These are phyloP conservation scores for Lepidium campestre DNA, from an alignment of 441 rosid genomes.

Conservation along the genomic window DNA sequence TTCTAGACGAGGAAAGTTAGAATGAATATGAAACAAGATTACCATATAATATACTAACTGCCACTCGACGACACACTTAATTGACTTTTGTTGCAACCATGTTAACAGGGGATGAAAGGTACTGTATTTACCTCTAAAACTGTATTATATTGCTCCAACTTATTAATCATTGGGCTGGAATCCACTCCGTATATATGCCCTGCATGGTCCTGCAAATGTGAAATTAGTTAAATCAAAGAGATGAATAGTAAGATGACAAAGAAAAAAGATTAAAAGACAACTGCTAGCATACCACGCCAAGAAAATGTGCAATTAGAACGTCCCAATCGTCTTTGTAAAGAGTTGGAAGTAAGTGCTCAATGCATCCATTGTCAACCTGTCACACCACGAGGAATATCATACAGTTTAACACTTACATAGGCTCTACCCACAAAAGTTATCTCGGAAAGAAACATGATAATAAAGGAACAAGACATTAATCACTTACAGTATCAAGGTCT, in stretches of 20 bases:
- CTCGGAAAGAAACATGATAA: not conserved
- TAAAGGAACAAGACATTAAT: not conserved
- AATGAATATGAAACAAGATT: not conserved
- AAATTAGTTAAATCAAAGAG: not conserved
- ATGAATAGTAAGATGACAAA: conserved; percentile 12
- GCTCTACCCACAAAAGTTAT: not conserved
- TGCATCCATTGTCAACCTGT: conserved; percentile 96
- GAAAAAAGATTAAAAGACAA: not conserved
- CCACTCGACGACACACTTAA: not conserved
- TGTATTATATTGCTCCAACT: conserved; percentile 83
- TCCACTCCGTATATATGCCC: conserved; percentile 95
- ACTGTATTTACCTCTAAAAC: conserved; percentile 60
- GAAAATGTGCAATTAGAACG: conserved; percentile 96
- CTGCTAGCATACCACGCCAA: conserved; percentile 76
- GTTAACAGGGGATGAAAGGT: not conserved
- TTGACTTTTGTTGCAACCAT: conserved; percentile 11
- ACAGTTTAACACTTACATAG: not conserved
- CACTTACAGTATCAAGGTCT: conserved; percentile 78
- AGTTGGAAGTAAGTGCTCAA: conserved; percentile 75
- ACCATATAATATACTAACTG: not conserved
- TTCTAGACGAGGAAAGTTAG: conserved; percentile 35
- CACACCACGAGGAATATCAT: not conserved
- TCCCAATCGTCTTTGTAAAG: conserved; percentile 85
- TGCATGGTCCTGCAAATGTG: conserved; percentile 72
- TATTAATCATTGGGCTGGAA: conserved; percentile 75